These are phyloP conservation scores for Guyanaporus albipodus DNA, from an alignment of 768 basidiomycete genomes.

Conservation along the genomic window DNA sequence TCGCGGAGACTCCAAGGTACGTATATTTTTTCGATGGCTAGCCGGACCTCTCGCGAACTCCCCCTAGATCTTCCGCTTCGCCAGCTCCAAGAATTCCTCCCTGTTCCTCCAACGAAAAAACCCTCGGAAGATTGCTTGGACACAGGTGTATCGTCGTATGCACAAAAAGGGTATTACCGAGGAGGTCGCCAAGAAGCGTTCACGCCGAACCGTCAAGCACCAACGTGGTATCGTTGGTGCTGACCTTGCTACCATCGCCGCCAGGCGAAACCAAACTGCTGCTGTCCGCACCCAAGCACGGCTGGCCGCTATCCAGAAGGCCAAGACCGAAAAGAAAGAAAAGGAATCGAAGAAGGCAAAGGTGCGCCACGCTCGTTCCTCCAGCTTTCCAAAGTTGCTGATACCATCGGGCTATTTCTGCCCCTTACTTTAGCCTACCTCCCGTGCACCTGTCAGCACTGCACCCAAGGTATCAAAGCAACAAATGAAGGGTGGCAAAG, in stretches of 20 bases:
- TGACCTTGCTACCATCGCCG: conserved; percentile 86
- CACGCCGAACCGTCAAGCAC: conserved; percentile 94
- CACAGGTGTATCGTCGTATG: conserved; percentile 88
- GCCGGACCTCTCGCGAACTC: background rate
- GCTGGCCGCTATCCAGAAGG: conserved; percentile 84
- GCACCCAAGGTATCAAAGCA: conserved; percentile 92
- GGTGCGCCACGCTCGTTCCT: conserved; percentile 35
- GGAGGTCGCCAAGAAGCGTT: conserved; percentile 98
- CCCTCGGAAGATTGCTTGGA: conserved; percentile 99
- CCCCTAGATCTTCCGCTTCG: conserved; percentile 89
- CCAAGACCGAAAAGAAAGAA: conserved; percentile 95
- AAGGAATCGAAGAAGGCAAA: conserved; percentile 91
- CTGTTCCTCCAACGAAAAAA: conserved; percentile 99
- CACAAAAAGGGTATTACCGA: conserved; percentile 99
- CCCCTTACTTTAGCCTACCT: conserved; percentile 41
- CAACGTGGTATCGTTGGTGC: conserved; percentile 98
- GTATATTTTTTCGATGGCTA: conserved; percentile 2
- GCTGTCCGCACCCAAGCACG: conserved; percentile 79
- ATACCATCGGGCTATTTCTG: conserved; percentile 1
- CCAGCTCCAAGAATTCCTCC: conserved; percentile 87
- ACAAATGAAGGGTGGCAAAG: conserved; percentile 90
- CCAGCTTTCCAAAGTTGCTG: background rate
- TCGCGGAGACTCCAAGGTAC: conserved; percentile 93
- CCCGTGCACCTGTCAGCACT: conserved; percentile 46
- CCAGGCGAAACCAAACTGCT: conserved; percentile 89